These are phyloP conservation scores for Cystobasidiaceae sp. DNA, from an alignment of 1,284 basidiomycete species.

Conservation along the genomic window DNA sequence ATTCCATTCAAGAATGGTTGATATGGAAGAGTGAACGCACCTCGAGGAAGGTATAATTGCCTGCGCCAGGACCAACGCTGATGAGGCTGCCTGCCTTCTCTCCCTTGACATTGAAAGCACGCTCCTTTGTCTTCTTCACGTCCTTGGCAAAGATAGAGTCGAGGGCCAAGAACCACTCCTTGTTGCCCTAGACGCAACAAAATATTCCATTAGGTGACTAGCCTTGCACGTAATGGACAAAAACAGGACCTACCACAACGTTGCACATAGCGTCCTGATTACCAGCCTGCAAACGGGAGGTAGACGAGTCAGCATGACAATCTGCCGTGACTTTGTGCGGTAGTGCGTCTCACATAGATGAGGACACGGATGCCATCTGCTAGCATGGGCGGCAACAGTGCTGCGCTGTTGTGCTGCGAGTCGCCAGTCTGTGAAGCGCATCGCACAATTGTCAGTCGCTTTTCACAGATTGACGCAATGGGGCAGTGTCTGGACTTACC, in stretches of 20 bases:
- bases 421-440: conserved; percentile 38
- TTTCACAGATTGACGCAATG: background rate
- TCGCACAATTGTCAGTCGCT: background rate
- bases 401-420: conserved; percentile 60
- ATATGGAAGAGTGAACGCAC: too few relatives aligned
- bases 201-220: background rate
- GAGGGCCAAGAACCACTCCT: conserved; percentile 45
- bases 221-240: background rate
- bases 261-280: conserved; percentile 16
- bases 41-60: conserved; percentile 34
- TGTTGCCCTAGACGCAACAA: background rate
- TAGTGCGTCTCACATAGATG: conserved; percentile 60
- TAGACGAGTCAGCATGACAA: conserved; percentile 59
- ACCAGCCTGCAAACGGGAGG: conserved; percentile 49
- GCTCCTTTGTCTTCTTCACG: conserved; percentile 55
- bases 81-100: conserved; percentile 46
- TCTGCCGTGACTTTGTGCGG: background rate
- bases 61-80: conserved; percentile 53
- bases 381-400: conserved; percentile 66
- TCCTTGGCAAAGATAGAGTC: conserved; percentile 58
- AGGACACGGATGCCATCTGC: conserved; percentile 68
- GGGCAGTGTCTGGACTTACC: background rate
- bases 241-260: background rate
- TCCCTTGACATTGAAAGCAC: conserved; percentile 53
- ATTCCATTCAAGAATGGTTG: too few relatives aligned